Percentiles rank a stretch among this genome's conserved stretches.
Conservation (phyloP, 768 basidiomycete species). For the Exsudoporus frostii region DNA sequence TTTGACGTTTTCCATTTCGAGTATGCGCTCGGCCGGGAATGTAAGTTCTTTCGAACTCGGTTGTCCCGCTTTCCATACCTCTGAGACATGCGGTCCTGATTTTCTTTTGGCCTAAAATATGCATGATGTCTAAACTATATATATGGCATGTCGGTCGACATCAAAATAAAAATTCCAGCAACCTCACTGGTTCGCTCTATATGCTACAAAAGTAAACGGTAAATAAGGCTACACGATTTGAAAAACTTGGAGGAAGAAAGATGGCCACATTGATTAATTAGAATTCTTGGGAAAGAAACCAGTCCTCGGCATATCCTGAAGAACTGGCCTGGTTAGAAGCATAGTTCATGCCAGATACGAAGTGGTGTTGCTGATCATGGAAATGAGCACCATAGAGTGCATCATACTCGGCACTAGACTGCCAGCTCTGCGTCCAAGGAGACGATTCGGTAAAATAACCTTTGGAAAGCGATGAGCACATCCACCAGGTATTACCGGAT, state of each 20-base stretch:
- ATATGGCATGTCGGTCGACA: neutral
- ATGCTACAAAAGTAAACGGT: no score
- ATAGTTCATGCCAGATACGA: neutral
- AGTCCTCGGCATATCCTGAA: neutral
- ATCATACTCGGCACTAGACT: neutral
- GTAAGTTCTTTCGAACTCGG: no score
- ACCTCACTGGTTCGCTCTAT: neutral
- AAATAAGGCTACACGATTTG: neutral
- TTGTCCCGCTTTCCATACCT: no score
- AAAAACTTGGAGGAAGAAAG: neutral
- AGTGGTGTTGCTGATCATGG: slow-evolving; percentile 1
- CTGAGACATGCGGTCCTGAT: no score
- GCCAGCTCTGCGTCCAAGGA: neutral
- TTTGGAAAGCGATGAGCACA: neutral
- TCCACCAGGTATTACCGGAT: neutral
- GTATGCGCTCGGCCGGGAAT: no score
- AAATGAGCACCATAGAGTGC: neutral
- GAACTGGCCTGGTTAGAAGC: neutral
- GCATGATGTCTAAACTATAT: neutral
- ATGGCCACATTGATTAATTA: neutral
- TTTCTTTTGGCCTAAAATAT: neutral
- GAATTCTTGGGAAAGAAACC: no score
- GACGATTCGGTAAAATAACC: neutral
- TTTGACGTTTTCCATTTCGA: no score
- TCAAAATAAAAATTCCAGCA: neutral